Conservation (phyloP, 345 rosid species). For the Barbarea vulgaris region DNA sequence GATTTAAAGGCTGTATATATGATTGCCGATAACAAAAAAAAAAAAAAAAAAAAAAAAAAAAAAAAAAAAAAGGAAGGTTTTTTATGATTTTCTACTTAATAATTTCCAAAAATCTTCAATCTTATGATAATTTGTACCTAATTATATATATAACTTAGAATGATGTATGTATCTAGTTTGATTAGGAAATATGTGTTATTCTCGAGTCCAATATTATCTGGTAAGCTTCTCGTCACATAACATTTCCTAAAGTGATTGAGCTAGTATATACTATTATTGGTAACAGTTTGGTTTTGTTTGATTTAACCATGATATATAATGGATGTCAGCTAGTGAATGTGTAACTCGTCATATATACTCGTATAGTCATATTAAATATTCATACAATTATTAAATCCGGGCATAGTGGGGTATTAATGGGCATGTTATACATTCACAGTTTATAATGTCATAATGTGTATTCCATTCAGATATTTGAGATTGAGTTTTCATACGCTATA, state of each 20-base stretch:
- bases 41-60: too few relatives aligned
- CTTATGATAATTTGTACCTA: not conserved
- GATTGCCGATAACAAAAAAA: too few relatives aligned
- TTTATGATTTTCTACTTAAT: not conserved
- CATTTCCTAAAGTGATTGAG: not conserved
- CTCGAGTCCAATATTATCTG: not conserved
- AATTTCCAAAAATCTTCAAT: not conserved
- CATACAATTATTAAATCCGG: not conserved
- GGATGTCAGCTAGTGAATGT: conserved; percentile 29
- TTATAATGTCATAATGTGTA: conserved; percentile 19
- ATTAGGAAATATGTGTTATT: not conserved
- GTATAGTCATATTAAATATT: conserved; percentile 3
- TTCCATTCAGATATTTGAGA: not conserved
- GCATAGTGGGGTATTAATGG: not conserved
- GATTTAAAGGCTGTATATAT: not conserved
- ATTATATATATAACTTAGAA: not conserved
- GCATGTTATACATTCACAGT: conserved; percentile 17
- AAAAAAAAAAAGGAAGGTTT: not conserved
- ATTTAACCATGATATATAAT: conserved; percentile 9
- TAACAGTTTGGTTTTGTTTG: conserved; percentile 7
- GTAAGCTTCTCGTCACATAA: conserved; percentile 4
- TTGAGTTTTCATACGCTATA: conserved; percentile 13
- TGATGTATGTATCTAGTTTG: not conserved
- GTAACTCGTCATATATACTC: not conserved
- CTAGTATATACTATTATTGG: not conserved